Conservation (phyloP, 2,329 filamentous ascomycete genomes). For the Shiraia bambusicola region DNA sequence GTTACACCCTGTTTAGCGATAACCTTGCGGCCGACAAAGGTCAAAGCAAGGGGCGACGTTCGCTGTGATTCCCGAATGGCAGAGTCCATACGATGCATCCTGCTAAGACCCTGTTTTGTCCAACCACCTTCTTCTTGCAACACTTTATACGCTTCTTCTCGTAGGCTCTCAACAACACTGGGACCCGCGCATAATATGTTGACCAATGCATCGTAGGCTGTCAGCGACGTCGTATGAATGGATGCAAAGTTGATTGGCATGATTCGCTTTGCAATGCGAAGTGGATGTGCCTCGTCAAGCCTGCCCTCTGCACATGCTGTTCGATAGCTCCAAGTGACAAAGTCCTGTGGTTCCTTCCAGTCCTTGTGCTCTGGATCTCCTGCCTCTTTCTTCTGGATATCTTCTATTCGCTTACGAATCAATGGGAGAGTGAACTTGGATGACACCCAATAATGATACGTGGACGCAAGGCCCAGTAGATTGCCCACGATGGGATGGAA, state of each 20-base stretch:
- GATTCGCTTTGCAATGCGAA: constrained; percentile 54
- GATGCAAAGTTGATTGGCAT: constrained; percentile 61
- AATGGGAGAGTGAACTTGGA: constrained; percentile 49
- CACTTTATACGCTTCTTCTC: constrained; percentile 47
- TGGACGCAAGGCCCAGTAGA: constrained; percentile 50
- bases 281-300: constrained; percentile 49
- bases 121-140: constrained; percentile 45
- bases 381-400: constrained; percentile 48
- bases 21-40: constrained; percentile 52
- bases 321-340: constrained; percentile 59
- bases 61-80: constrained; percentile 58
- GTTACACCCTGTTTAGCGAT: constrained; percentile 73
- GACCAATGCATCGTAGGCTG: constrained; percentile 47
- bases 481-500: constrained; percentile 55
- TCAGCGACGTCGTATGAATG: constrained; percentile 60
- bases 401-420: constrained; percentile 53
- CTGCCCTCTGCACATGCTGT: constrained; percentile 51
- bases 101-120: constrained; percentile 50
- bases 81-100: constrained; percentile 53
- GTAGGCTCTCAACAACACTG: constrained; percentile 34
- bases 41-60: constrained; percentile 51
- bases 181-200: constrained; percentile 22
- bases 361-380: constrained; percentile 45
- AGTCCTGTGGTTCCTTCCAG: constrained; percentile 56
- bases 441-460: constrained; percentile 51